Percentiles rank a stretch among this genome's conserved stretches.
phyloP scores from a whole-genome alignment of 2,329 filamentous ascomycete genomes.

The Grosmannia huntii region DNA sequence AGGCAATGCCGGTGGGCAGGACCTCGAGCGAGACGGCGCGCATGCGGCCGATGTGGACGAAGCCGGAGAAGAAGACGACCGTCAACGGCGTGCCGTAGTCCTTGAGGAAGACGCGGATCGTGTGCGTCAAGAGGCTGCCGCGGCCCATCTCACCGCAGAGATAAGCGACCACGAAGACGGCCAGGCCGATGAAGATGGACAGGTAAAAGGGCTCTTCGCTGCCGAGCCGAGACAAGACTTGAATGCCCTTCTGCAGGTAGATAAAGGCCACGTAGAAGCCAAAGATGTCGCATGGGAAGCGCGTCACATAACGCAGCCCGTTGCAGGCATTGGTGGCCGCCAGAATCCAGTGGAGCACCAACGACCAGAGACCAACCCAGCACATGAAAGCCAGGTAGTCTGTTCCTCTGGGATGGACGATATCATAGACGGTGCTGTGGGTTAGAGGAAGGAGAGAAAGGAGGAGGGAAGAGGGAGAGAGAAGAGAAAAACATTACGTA shows the following conservation, averaged over 20 bases:
- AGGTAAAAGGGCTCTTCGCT: constrained; percentile 58
- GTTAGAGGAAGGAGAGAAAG: neutral
- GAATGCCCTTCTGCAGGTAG: constrained; percentile 82
- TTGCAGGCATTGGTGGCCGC: constrained; percentile 82
- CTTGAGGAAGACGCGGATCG: constrained; percentile 69
- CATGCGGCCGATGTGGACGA: constrained; percentile 80
- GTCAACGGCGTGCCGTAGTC: constrained; percentile 81
- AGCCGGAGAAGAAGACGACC: constrained; percentile 79
- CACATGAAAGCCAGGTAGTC: constrained; percentile 86
- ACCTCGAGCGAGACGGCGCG: constrained; percentile 52
- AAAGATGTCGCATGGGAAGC: constrained; percentile 88
- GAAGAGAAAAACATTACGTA: constrained; percentile 18
- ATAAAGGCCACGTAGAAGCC: constrained; percentile 90
- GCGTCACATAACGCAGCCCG: constrained; percentile 74
- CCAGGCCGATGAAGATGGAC: constrained; percentile 60
- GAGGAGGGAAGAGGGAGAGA: neutral
- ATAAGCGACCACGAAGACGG: constrained; percentile 69
- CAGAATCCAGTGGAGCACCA: constrained; percentile 74
- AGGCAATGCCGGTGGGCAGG: constrained; percentile 64
- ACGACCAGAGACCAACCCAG: constrained; percentile 81
- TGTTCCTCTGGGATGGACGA: constrained; percentile 62
- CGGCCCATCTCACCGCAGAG: constrained; percentile 58
- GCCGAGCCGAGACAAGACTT: constrained; percentile 69
- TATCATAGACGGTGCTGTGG: constrained; percentile 68
- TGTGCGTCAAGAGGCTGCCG: constrained; percentile 60